These are phyloP conservation scores for Psophocarpus tetragonolobus DNA, from an alignment of 306 rosid genomes.

Conservation along the genomic window DNA sequence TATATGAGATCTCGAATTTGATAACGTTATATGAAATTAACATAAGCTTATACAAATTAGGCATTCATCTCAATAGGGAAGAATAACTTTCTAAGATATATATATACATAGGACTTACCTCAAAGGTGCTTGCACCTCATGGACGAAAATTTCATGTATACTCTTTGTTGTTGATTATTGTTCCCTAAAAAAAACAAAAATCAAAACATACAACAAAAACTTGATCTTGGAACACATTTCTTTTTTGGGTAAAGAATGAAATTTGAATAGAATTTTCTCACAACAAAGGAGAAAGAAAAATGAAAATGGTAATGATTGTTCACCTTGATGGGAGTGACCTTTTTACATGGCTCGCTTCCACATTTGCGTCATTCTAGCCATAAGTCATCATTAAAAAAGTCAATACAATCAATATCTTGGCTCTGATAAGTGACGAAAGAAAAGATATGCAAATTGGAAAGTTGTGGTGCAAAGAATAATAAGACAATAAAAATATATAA, in stretches of 20 bases:
- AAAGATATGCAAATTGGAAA: constrained; percentile 20
- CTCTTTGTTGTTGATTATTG: not conserved
- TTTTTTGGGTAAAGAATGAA: not conserved
- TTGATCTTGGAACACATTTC: not conserved
- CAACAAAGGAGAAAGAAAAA: not conserved
- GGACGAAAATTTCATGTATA: not conserved
- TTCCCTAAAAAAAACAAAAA: not conserved
- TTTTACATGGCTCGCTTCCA: constrained; percentile 43
- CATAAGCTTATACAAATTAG: not conserved
- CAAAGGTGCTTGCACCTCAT: not conserved
- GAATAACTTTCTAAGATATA: not conserved
- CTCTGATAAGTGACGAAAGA: constrained; percentile 15
- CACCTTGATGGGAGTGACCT: constrained; percentile 35
- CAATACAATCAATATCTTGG: constrained; percentile 27
- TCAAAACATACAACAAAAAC: not conserved
- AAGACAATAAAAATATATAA: not conserved
- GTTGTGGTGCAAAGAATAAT: not conserved
- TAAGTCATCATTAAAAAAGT: constrained; percentile 15
- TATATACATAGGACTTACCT: constrained; percentile 39
- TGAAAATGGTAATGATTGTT: constrained; percentile 27
- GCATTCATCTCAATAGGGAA: not conserved
- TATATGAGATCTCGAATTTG: too few relatives aligned
- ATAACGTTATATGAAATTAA: too few relatives aligned
- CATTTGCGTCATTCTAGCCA: constrained; percentile 6
- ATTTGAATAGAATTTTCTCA: not conserved